Base-by-base conservation (phyloP, 352 stramenopile species). In the Pythium guiyangense region DNA sequence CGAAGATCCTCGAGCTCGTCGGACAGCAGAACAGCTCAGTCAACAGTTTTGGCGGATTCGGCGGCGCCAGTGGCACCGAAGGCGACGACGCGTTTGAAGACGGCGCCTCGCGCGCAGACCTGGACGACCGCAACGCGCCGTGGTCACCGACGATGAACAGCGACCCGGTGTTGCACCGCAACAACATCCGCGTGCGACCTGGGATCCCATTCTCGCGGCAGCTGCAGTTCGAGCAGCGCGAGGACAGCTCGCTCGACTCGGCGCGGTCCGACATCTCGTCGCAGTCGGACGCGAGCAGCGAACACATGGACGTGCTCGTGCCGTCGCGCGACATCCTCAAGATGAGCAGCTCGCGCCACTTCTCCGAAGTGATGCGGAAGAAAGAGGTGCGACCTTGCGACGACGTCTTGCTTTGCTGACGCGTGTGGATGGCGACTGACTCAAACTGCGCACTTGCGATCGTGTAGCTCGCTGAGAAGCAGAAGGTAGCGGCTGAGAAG, bases 281-380 rank as follows among this genome's bases (percentile, higher is more conserved):
- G 4, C 43, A 55, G n/a, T 69, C 62, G 2, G 64, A 64, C 18
- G 58, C 54, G 4, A 60, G 60, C 34, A 63, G 57, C 12, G 77
- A 86, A 14, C 56, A 69, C 34, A 77, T 79, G 49, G 79, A 80
- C 42, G 73, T 80, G 27, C 51, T 88, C 18, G 78, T 94, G 37
- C 84, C 79, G 31, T 88, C 82, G 11, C 77, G 84, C 11, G 75
- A 90, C 52, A 91, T 94, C 52, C 78, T 94, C 51, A 94, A 94
- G 73, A 89, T 90, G 76, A 92, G 79, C 67, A 94, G 84, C 67
- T 88, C 77, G 14, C 73, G 84, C 12, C 82, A 91, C 48, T 92
- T 84, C 44, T 74, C 84, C 25, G 82, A 94, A 56, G 74, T 92
- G 34, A 84, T 88, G 27, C 82, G 84, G 25, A 94, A 88, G 64